phyloP scores from a whole-genome alignment of 331 rosid species.

The Malus hybrid region DNA sequence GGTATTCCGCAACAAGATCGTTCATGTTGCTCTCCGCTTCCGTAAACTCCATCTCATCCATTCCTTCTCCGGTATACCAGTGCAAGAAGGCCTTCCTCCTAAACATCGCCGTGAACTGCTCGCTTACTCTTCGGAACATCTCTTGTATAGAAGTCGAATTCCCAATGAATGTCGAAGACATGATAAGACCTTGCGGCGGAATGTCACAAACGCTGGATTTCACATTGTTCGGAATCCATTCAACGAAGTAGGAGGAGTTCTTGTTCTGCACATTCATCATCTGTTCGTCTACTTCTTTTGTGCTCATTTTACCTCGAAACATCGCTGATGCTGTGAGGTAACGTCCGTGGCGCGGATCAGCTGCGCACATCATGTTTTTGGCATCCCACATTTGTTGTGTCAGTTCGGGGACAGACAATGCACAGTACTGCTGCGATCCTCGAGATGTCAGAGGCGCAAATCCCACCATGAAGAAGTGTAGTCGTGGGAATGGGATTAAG shows the following conservation, averaged over 20 bases:
- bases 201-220: constrained; percentile 71
- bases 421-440: constrained; percentile 51
- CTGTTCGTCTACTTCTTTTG: constrained; percentile 23
- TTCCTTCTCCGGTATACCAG: constrained; percentile 79
- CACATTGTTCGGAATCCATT: constrained; percentile 76
- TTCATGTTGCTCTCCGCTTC: constrained; percentile 77
- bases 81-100: constrained; percentile 35
- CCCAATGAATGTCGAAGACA: constrained; percentile 70
- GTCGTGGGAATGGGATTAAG: constrained; percentile 68
- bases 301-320: constrained; percentile 40
- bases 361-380: constrained; percentile 1
- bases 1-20: constrained; percentile 73
- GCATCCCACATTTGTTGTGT: constrained; percentile 70
- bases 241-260: constrained; percentile 63
- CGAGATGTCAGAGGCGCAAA: constrained; percentile 65
- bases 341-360: constrained; percentile 72
- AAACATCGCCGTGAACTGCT: constrained; percentile 53
- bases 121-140: constrained; percentile 70
- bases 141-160: constrained; percentile 73
- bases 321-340: constrained; percentile 69
- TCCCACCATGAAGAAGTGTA: constrained; percentile 71
- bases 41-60: constrained; percentile 72
- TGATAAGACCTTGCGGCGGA: constrained; percentile 49
- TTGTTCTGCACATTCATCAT: constrained; percentile 63
- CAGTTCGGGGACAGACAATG: constrained; percentile 56